A percentile compares a stretch with the other conserved stretches of the same genome.
Evolutionary conservation across 1,139 yeast species (phyloP).

Genomic region (Taphrina sp.): DNA sequence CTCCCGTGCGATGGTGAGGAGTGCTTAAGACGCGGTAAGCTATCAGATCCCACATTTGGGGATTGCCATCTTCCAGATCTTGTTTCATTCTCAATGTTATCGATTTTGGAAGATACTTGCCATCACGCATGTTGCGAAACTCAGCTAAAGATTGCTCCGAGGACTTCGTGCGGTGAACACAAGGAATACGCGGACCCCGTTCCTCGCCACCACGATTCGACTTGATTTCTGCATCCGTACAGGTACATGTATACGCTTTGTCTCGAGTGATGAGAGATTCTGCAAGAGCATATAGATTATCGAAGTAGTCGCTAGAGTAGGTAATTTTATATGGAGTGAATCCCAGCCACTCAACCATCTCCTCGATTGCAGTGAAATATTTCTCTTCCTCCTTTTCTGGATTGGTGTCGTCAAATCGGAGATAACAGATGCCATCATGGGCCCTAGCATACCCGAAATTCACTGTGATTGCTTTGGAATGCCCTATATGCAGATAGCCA

Average conservation of each 20-base stretch:
- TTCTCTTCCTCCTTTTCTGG: constrained; percentile 98
- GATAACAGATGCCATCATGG: constrained; percentile 80
- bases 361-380: constrained; percentile 77
- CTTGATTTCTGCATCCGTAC: constrained; percentile 82
- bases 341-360: constrained; percentile 90
- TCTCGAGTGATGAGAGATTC: constrained; percentile 68
- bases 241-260: constrained; percentile 87
- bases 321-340: constrained; percentile 90
- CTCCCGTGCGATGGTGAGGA: constrained; percentile 93
- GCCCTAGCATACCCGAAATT: constrained; percentile 88
- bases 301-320: constrained; percentile 93
- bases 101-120: constrained; percentile 81
- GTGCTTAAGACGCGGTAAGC: constrained; percentile 96
- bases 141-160: constrained; percentile 72
- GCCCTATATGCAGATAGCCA: constrained; percentile 96
- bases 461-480: constrained; percentile 94
- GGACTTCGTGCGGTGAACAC: constrained; percentile 68
- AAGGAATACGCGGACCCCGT: constrained; percentile 85
- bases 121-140: constrained; percentile 89
- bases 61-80: constrained; percentile 85
- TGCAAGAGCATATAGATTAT: constrained; percentile 80
- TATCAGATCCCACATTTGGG: constrained; percentile 99
- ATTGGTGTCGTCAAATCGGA: constrained; percentile 95
- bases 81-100: constrained; percentile 97
- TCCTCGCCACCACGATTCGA: constrained; percentile 83